These are phyloP conservation scores for Acanthamoeba rhysodes DNA, from an alignment of 208 protist genomes.

Conservation along the genomic window DNA sequence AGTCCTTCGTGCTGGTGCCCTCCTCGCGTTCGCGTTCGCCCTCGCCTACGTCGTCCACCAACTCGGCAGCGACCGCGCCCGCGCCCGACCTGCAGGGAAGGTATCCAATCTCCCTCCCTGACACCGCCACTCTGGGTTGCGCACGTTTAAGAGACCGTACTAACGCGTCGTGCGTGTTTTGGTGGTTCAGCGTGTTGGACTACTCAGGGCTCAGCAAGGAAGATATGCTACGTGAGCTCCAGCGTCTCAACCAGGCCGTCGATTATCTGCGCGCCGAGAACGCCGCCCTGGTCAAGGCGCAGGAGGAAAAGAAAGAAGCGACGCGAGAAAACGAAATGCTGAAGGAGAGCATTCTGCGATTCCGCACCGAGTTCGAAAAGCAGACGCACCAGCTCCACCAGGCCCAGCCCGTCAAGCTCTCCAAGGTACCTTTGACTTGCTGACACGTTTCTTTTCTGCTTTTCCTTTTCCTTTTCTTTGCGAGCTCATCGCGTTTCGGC, in stretches of 20 bases:
- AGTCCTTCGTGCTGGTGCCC: constrained; percentile 29
- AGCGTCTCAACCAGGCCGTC: constrained; percentile 8
- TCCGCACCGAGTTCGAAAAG: not conserved
- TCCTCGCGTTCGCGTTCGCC: not conserved
- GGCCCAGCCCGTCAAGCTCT: not conserved
- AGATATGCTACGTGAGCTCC: not conserved
- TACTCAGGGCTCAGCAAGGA: not conserved
- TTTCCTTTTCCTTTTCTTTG: too few species aligned
- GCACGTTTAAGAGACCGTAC: too few species aligned
- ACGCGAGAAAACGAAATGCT: constrained; percentile 12
- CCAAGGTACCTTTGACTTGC: not conserved
- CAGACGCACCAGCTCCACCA: constrained; percentile 4
- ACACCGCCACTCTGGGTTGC: too few species aligned
- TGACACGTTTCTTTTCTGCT: not conserved
- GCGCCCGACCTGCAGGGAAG: not conserved
- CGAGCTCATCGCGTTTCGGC: too few species aligned
- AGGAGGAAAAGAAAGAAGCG: not conserved
- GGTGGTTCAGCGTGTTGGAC: not conserved
- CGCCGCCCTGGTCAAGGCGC: not conserved
- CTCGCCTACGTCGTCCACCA: not conserved
- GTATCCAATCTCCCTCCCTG: not conserved
- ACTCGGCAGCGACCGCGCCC: not conserved
- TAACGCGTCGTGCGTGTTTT: not conserved
- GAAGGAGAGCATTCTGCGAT: constrained; percentile 18
- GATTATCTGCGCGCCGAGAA: not conserved